These are phyloP conservation scores for Taphrina betulina DNA, from an alignment of 1,139 yeast genomes.

Conservation along the genomic window DNA sequence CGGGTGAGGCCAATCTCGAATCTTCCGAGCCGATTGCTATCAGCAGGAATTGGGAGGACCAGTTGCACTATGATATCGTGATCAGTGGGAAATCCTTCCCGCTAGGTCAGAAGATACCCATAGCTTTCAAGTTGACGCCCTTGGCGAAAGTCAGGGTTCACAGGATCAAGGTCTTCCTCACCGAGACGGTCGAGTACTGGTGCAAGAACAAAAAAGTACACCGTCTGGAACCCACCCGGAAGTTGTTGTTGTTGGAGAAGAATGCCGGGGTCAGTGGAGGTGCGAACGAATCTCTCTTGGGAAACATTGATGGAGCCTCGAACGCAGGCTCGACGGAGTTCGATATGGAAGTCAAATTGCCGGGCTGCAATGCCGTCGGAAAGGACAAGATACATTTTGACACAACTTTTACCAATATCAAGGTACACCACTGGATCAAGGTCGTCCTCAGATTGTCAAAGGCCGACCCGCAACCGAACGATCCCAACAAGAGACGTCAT, in stretches of 20 bases:
- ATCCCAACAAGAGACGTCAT: conserved; percentile 66
- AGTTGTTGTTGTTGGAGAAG: conserved; percentile 75
- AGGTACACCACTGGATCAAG: conserved; percentile 92
- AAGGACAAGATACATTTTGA: conserved; percentile 68
- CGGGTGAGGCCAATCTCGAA: conserved; percentile 74
- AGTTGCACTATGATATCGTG: conserved; percentile 80
- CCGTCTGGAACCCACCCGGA: conserved; percentile 83
- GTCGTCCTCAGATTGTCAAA: conserved; percentile 75
- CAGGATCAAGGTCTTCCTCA: conserved; percentile 75
- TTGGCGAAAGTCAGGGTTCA: conserved; percentile 84
- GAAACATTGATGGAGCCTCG: conserved; percentile 46
- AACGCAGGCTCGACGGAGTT: conserved; percentile 52
- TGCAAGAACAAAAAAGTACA: conserved; percentile 85
- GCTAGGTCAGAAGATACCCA: conserved; percentile 76
- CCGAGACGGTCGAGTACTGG: conserved; percentile 87
- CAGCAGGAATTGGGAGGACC: conserved; percentile 79
- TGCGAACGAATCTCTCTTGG: conserved; percentile 42
- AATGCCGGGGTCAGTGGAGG: conserved; percentile 36
- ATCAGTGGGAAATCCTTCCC: conserved; percentile 85
- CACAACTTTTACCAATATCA: conserved; percentile 71
- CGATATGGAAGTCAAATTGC: conserved; percentile 80
- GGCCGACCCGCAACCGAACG: conserved; percentile 50
- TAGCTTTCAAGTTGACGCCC: conserved; percentile 80
- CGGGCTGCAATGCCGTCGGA: conserved; percentile 52
- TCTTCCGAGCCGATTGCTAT: conserved; percentile 92